These are phyloP conservation scores for Yarrowia osloensis DNA, from an alignment of 805 yeast species.

Conservation along the genomic window DNA sequence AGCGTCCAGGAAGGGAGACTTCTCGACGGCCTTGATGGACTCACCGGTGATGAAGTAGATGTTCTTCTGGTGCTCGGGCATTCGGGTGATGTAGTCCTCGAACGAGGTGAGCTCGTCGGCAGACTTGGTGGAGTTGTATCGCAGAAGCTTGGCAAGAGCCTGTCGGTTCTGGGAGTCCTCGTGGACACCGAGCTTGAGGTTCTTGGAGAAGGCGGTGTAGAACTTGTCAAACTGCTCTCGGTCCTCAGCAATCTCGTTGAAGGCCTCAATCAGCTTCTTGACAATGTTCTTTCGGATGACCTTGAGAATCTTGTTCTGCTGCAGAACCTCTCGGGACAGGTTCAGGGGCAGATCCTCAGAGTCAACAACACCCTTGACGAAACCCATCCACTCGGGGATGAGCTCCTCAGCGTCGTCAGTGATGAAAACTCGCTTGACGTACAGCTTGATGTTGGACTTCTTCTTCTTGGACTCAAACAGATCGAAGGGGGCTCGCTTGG, in stretches of 20 bases:
- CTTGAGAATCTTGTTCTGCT: conserved; percentile 99
- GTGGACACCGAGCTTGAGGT: conserved; percentile 97
- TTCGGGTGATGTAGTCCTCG: conserved; percentile 96
- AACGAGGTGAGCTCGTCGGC: conserved; percentile 91
- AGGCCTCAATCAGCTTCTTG: conserved; percentile 97
- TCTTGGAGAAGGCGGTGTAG: conserved; percentile 97
- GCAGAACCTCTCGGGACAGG: conserved; percentile 99
- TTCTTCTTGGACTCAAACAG: conserved; percentile 98
- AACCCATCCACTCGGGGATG: conserved; percentile 97
- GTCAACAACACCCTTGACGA: conserved; percentile 99
- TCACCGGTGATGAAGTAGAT: conserved; percentile 99
- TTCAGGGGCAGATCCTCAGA: conserved; percentile 99
- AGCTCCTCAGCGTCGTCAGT: conserved; percentile 99
- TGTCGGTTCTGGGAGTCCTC: conserved; percentile 98
- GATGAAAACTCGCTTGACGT: conserved; percentile 99
- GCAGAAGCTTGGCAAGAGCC: conserved; percentile 91
- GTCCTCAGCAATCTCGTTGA: conserved; percentile 99
- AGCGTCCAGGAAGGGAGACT: conserved; percentile 98
- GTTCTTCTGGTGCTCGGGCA: conserved; percentile 99
- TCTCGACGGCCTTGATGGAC: conserved; percentile 94
- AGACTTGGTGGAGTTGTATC: conserved; percentile 96
- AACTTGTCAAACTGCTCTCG: conserved; percentile 97
- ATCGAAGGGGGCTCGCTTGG: conserved; percentile 99
- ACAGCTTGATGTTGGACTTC: conserved; percentile 97
- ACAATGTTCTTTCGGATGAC: conserved; percentile 99